Evolutionary conservation across 176 grass and related monocot genomes (phyloP).

Genomic region (Zea luxurians): DNA sequence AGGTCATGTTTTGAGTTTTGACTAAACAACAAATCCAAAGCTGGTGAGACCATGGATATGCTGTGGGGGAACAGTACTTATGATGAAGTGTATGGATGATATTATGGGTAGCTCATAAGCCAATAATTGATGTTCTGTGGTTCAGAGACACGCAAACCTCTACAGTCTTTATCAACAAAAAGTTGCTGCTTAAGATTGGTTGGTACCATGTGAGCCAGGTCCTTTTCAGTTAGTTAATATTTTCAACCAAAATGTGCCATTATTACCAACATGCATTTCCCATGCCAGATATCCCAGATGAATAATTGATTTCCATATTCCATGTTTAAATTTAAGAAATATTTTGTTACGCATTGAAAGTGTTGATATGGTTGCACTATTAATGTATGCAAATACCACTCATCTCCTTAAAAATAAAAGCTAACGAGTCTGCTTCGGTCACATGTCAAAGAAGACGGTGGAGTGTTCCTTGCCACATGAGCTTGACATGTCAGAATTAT

Average conservation of each 20-base stretch:
- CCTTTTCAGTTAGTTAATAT: constrained; percentile 39
- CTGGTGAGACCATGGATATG: not conserved
- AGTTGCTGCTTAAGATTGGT: constrained; percentile 34
- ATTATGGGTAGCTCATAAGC: not conserved
- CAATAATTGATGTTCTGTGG: constrained; percentile 31
- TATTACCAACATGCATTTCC: constrained; percentile 23
- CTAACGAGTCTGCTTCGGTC: not conserved
- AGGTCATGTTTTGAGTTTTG: not conserved
- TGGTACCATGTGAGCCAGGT: constrained; percentile 29
- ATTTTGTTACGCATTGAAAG: not conserved
- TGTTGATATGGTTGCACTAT: not conserved
- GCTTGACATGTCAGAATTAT: constrained; percentile 4
- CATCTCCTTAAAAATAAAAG: not conserved
- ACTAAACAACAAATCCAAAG: constrained; percentile 4
- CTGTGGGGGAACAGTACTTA: not conserved
- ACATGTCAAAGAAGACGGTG: not conserved
- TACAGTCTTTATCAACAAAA: constrained; percentile 32
- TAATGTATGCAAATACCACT: not conserved
- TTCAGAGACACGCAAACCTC: constrained; percentile 17
- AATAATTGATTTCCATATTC: constrained; percentile 11
- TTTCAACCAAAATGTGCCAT: constrained; percentile 27
- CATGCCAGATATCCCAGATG: not conserved
- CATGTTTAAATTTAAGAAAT: not conserved
- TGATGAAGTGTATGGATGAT: constrained; percentile 1
- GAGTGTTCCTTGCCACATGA: constrained; percentile 8